Evolutionary conservation across 2,329 filamentous ascomycete species (phyloP).

Genomic region (Sporothrix phasma): DNA sequence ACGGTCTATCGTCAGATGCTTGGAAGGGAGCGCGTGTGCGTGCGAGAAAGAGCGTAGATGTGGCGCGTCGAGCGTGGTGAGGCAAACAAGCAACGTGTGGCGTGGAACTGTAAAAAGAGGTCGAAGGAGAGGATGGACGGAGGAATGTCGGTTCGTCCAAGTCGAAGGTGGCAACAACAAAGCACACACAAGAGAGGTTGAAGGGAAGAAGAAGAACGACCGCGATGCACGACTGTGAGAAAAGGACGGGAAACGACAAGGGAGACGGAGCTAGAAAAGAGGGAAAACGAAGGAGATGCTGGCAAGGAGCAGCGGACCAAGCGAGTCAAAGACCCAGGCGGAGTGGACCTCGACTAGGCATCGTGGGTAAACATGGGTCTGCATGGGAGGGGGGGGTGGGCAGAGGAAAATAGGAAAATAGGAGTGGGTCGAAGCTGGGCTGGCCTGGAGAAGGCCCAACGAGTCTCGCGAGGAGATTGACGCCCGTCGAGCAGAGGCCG

Average conservation of each 20-base stretch:
- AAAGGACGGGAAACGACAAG: not conserved
- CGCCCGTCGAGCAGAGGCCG: not conserved
- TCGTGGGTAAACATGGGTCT: constrained; percentile 12
- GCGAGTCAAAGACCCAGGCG: constrained; percentile 8
- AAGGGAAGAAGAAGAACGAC: not conserved
- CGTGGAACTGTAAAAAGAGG: not conserved
- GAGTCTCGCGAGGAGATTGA: constrained; percentile 6
- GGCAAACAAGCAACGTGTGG: not conserved
- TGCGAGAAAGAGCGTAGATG: not conserved
- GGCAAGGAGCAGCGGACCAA: not conserved
- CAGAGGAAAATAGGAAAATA: not conserved
- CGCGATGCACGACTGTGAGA: constrained; percentile 2
- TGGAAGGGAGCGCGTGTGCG: not conserved
- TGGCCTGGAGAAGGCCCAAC: constrained; percentile 5
- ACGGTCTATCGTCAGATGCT: not conserved
- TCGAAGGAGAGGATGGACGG: constrained; percentile 1
- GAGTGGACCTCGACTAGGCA: constrained; percentile 11
- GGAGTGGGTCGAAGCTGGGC: constrained; percentile 5
- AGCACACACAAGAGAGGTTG: not conserved
- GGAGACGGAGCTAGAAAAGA: not conserved
- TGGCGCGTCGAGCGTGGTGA: not conserved
- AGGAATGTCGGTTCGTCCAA: not conserved
- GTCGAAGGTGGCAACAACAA: not conserved
- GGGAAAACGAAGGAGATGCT: not conserved
- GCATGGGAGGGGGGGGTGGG: constrained; percentile 1